Base-by-base conservation (phyloP, 2,329 filamentous ascomycete species). In the Lachnellula arida region DNA sequence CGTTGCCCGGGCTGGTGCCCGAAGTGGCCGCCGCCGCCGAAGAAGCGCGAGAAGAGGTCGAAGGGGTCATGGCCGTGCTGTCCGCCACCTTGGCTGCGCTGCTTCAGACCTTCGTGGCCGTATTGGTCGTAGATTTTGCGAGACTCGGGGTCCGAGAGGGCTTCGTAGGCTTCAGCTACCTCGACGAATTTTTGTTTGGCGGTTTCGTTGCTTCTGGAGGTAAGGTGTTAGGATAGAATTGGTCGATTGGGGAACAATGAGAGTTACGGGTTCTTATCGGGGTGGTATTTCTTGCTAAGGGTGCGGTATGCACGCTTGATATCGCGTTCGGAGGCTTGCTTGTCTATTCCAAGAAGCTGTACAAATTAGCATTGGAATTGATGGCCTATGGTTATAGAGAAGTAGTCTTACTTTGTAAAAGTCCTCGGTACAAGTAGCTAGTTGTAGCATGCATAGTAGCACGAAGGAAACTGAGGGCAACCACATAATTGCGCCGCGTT, bases 41-140 rank as follows among this genome's bases (percentile, higher is more conserved):
- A 99, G 82, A 99, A 97, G 64, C 91, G 88, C 53, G 86, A 91
- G 79, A 99, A 99, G 43, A 99, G 78, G 72, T 99, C 94, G 70
- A 97, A 97, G 19, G 94, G 92, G 70, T 99, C 92, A 71, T 93
- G 87, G 57, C 82, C 17, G 78, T 34, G 74, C 74, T 44, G 79
- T 49, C 83, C 82, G 37, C 84, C 82, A 46, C 89, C 87, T 67
- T 88, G 84, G 67, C 90, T 82, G 66, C 88, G 89, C 69, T 94
- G 87, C 68, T 94, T 84, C 50, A 97, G 78, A 23, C 91, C 94
- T 50, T 97, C 93, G 70, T 96, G 89, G 58, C 94, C 94, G 71
- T 96, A 88, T 69, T 91, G 85, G 73, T 99, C 92, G 79, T 99
- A 99, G 67, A 97, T 88, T 64, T 88, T 84, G 65, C 94, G 89